Evolutionary conservation across 2,329 filamentous ascomycete species (phyloP), one percentile per base, ranked within the genome.

Genomic region (Aureobasidium sp.): DNA sequence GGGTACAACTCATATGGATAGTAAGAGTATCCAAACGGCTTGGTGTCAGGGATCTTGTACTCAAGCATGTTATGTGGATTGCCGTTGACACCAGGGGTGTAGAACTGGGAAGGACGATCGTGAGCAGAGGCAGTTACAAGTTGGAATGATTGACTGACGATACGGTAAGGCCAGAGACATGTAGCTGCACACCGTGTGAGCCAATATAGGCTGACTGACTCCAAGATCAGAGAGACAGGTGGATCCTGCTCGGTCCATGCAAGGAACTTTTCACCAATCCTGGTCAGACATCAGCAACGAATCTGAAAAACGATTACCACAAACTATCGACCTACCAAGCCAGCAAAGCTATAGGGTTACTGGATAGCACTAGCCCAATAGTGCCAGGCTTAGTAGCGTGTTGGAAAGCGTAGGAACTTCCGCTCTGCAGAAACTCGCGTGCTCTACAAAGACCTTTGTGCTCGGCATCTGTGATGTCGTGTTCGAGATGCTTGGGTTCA

Each of bases 231-330:
- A 29, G 69, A 63, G 7, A 79, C 62, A 0, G 72, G 67, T 1
- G 77, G 77, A n/a, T 69, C 68, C 5, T 72, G 67, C 63, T 84
- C 82, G 1, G 73, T 73, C 82, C 82, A 85, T 5, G 77, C 78
- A 0, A 82, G 70, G 62, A 82, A 81, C 68, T 84, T 85, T 66
- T 85, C 83, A 4, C 79, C 81, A 36, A 85, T 76, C 79, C 83
- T 69, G 56, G 57, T 9, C 12, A 2, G 2, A 12, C 2, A 8
- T 52, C 39, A 45, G 53, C 17, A 12, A 25, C 25, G 8, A 7
- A n/a, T 20, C 29, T 9, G 9, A 9, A 7, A 12, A 15, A 17
- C 17, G 17, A 5, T 12, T 3, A 8, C 4, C 1, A 3, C 14
- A 1, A 8, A 4, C 27, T 11, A 3, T 3, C 5, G 5, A 44